phyloP scores from a whole-genome alignment of 1,284 basidiomycete genomes.

The Fomitopsis palustris region DNA sequence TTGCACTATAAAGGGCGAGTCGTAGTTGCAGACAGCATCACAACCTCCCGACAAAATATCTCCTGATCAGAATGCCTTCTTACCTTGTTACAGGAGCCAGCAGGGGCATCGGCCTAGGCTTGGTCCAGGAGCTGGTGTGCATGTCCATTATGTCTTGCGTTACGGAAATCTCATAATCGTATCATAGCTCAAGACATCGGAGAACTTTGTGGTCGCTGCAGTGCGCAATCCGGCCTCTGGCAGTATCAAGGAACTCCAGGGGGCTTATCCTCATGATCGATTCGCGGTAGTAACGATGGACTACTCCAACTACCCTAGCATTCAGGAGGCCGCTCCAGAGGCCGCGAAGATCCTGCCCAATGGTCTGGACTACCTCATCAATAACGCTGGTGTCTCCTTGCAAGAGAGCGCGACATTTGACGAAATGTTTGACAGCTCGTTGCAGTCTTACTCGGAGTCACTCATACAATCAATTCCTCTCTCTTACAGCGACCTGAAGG shows the following conservation, averaged over 20 bases:
- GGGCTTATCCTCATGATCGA: background rate
- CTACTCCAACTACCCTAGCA: background rate
- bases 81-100: background rate
- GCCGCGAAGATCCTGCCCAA: background rate
- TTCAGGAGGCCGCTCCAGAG: background rate
- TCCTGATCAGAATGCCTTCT: background rate
- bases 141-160: background rate
- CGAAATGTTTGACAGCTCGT: background rate
- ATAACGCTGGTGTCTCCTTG: background rate
- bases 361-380: constrained; percentile 2
- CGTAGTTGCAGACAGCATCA: too few species aligned
- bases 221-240: background rate
- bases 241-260: background rate
- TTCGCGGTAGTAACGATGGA: background rate
- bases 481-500: background rate
- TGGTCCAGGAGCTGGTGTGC: background rate
- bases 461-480: background rate
- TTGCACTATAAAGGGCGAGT: too few species aligned
- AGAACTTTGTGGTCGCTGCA: background rate
- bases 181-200: background rate
- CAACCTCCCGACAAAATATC: background rate
- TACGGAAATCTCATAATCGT: background rate
- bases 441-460: too few species aligned
- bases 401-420: background rate
- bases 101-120: background rate